phyloP scores from a whole-genome alignment of 2,329 filamentous ascomycete species.

The Eutypa lata region DNA sequence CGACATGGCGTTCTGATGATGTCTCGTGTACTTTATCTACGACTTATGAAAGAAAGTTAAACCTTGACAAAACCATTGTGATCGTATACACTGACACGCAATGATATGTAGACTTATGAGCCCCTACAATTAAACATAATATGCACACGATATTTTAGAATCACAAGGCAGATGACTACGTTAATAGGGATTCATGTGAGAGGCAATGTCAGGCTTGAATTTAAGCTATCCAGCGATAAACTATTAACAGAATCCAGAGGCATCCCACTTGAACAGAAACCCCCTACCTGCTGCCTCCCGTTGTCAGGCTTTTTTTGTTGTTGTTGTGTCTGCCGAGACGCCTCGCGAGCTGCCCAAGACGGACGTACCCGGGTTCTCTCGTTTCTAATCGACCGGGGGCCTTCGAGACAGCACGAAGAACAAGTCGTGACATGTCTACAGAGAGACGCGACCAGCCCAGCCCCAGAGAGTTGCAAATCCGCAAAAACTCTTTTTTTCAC shows the following conservation, averaged over 20 bases:
- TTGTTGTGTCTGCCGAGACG: constrained; percentile 4
- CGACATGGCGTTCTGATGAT: too few species aligned
- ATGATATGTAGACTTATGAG: not conserved
- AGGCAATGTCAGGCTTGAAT: constrained; percentile 33
- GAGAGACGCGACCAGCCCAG: constrained; percentile 52
- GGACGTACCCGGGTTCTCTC: constrained; percentile 16
- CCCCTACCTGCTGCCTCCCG: constrained; percentile 30
- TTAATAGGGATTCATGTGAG: constrained; percentile 7
- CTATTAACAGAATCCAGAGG: constrained; percentile 27
- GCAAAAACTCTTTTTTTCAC: too few species aligned
- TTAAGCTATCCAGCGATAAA: constrained; percentile 30
- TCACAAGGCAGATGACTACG: too few species aligned
- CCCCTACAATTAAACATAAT: not conserved
- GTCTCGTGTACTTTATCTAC: too few species aligned
- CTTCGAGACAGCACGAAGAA: constrained; percentile 30
- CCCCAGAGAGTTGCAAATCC: constrained; percentile 26
- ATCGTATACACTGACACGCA: too few species aligned
- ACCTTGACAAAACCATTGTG: too few species aligned
- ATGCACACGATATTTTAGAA: not conserved
- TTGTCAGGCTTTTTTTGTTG: constrained; percentile 23
- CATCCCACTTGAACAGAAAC: constrained; percentile 30
- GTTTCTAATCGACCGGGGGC: constrained; percentile 31
- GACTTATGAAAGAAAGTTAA: too few species aligned
- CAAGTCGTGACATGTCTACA: constrained; percentile 26
- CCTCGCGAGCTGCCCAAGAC: not conserved